Evolutionary conservation across 305 asterid species (phyloP).

Genomic region (Solanum hybrid): DNA sequence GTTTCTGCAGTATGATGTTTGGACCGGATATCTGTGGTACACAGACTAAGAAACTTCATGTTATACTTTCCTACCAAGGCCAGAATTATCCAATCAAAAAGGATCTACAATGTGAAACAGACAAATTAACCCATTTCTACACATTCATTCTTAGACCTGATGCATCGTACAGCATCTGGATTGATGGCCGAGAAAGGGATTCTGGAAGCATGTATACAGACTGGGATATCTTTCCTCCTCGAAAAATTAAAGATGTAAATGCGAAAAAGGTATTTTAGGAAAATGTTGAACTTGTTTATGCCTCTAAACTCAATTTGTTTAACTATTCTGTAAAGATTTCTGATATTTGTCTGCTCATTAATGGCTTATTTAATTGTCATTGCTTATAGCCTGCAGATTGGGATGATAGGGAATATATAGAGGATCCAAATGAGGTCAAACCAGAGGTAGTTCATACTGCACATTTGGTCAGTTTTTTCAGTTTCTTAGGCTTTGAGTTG

Average conservation of each 20-base stretch:
- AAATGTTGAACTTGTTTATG: neutral
- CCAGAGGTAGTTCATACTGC: conserved; percentile 53
- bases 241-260: conserved; percentile 65
- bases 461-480: neutral
- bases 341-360: neutral
- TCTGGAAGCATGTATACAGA: conserved; percentile 95
- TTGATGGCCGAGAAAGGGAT: conserved; percentile 95
- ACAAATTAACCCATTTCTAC: conserved; percentile 88
- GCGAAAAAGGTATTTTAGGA: conserved; percentile 65
- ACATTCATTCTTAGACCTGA: conserved; percentile 92
- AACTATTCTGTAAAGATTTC: neutral
- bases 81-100: conserved; percentile 94
- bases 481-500: conserved; percentile 2
- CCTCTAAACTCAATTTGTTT: neutral
- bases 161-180: conserved; percentile 65
- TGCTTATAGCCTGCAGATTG: conserved; percentile 85
- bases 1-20: conserved; percentile 54
- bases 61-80: conserved; percentile 85
- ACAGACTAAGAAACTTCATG: conserved; percentile 90
- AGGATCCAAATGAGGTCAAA: conserved; percentile 67
- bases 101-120: conserved; percentile 93
- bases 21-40: conserved; percentile 97
- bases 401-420: conserved; percentile 92
- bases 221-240: conserved; percentile 98
- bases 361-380: neutral